Evolutionary conservation across 2,329 filamentous ascomycete genomes (phyloP), one percentile per base, ranked within the genome.

Genomic region (Thielaviopsis musarum): DNA sequence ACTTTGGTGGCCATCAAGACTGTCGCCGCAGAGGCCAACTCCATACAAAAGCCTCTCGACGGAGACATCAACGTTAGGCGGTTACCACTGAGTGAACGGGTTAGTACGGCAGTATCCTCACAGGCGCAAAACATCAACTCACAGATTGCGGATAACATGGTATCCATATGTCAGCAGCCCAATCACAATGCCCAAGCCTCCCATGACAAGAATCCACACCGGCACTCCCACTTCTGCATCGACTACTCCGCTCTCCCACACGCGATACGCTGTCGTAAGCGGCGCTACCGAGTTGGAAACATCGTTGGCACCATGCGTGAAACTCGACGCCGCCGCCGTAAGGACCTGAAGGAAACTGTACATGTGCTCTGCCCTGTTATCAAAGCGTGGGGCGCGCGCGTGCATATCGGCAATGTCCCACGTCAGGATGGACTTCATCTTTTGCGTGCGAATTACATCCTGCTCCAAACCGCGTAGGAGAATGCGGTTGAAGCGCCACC

Each of bases 131-230:
- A 19, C 17, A 21, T 7, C 21, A 52, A 41, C 57, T 54, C 30
- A 60, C 59, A 80, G 72, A 54, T 75, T 75, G 57, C 76, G 73
- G 76, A 81, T 81, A 65, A 83, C 81, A 65, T 83, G 80, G 68
- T 82, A 83, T 7, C 81, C 80, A 64, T 81, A 83, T 10, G 78
- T 81, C 69, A 77, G 72, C 61, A 83, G 71, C n/a, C 80, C 80
- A n/a, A 81, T 66, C 52, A 76, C 75, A 26, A 81, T 76, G 54
- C 71, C 69, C 0, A 70, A 67, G 61, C 75, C 75, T 17, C 76
- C 74, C 30, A 76, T 72, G 56, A 73, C 72, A 13, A 79, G 68
- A 61, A 78, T 70, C 75, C 77, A 80, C 48, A 75, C 64, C 1
- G 76, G 77, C 17, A 76, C 73, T 9, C 68, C 66, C 1, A 71